Conservation (phyloP, 331 rosid genomes). For the Spiraea crenata region DNA sequence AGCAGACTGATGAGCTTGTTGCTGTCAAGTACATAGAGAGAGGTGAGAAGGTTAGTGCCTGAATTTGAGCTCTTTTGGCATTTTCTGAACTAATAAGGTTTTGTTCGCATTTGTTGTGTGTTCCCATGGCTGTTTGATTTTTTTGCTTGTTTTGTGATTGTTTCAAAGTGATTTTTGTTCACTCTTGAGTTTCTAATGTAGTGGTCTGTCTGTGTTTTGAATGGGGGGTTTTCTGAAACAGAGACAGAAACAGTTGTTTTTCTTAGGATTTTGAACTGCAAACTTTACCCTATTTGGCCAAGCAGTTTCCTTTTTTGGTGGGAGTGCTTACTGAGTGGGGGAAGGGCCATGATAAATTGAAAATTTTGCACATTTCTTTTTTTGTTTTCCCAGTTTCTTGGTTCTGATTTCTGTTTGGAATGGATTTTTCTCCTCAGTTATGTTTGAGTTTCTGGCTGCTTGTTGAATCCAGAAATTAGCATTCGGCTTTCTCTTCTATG, state of each 20-base stretch:
- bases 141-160: not conserved
- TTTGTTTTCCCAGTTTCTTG: not conserved
- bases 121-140: not conserved
- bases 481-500: not conserved
- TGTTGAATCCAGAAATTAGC: not conserved
- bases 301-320: not conserved
- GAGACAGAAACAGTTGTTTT: not conserved
- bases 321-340: not conserved
- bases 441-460: not conserved
- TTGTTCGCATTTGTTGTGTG: not conserved
- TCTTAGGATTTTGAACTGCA: not conserved
- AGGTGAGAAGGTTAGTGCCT: conserved; percentile 86
- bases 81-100: too few species aligned
- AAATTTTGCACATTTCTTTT: not conserved
- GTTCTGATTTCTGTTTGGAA: not conserved
- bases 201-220: not conserved
- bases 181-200: not conserved
- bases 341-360: not conserved
- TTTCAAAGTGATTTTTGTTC: not conserved
- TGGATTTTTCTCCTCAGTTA: not conserved
- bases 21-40: conserved; percentile 97
- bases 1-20: conserved; percentile 82
- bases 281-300: not conserved
- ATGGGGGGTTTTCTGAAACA: not conserved
- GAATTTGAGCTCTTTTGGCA: not conserved